Evolutionary conservation across 768 basidiomycete genomes (phyloP).

Genomic region (Agrocybe chaxingu): DNA sequence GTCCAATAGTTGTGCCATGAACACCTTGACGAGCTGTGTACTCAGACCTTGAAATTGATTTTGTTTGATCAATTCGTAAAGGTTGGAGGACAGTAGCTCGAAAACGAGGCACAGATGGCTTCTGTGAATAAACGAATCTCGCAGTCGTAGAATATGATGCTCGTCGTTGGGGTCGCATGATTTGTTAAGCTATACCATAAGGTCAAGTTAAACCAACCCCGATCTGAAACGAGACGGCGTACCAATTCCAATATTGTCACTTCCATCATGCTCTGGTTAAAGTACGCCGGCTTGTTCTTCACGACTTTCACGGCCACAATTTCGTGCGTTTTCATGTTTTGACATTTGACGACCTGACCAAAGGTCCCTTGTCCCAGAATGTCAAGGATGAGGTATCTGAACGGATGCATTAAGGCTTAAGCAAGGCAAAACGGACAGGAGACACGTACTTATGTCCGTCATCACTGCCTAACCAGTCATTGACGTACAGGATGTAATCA

Average conservation of each 20-base stretch:
- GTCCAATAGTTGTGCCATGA: conserved; percentile 93
- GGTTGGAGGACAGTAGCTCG: conserved; percentile 92
- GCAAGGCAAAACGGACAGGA: conserved; percentile 1
- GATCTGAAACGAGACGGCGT: conserved; percentile 28
- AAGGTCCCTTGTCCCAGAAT: conserved; percentile 99
- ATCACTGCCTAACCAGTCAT: conserved; percentile 93
- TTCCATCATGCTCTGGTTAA: conserved; percentile 99
- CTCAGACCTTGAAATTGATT: conserved; percentile 98
- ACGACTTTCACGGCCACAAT: conserved; percentile 99
- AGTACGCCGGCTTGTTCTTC: conserved; percentile 99
- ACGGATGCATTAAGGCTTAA: conserved; percentile 5
- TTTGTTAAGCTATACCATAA: conserved; percentile 76
- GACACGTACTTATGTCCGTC: conserved; percentile 87
- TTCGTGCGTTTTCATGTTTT: conserved; percentile 99
- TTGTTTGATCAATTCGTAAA: conserved; percentile 99
- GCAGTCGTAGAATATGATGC: conserved; percentile 93
- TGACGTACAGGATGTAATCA: conserved; percentile 99
- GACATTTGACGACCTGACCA: conserved; percentile 99
- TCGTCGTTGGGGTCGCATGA: conserved; percentile 91
- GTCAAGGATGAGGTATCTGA: conserved; percentile 93
- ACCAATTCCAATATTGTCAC: conserved; percentile 97
- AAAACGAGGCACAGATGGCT: conserved; percentile 97
- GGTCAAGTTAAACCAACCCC: conserved; percentile 3
- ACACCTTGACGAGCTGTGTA: conserved; percentile 97
- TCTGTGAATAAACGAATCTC: conserved; percentile 95